These are phyloP conservation scores for Stagonosporopsis cucurbitacearum DNA, from an alignment of 2,329 filamentous ascomycete genomes.

Conservation along the genomic window DNA sequence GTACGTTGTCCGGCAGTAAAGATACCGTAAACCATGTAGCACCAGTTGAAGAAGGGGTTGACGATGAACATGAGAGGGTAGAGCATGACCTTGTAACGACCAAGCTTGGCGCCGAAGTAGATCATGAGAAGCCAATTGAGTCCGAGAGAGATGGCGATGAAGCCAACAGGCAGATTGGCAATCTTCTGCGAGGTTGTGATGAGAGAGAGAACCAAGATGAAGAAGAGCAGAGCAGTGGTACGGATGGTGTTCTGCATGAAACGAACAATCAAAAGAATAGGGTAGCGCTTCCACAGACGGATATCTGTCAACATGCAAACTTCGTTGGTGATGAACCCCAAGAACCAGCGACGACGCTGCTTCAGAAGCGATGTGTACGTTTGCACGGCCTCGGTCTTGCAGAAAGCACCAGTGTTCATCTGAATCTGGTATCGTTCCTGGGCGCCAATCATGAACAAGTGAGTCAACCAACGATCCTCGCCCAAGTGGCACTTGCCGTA, in stretches of 20 bases:
- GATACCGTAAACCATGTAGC: constrained; percentile 97
- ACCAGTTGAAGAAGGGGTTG: constrained; percentile 98
- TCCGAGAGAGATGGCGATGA: constrained; percentile 90
- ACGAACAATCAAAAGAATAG: constrained; percentile 81
- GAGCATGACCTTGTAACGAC: constrained; percentile 90
- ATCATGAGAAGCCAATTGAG: constrained; percentile 96
- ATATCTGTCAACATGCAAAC: constrained; percentile 97
- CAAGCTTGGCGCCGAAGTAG: constrained; percentile 88
- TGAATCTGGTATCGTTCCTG: constrained; percentile 94
- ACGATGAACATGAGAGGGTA: constrained; percentile 95
- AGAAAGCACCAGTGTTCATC: constrained; percentile 97
- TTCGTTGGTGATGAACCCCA: constrained; percentile 97
- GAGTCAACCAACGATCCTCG: constrained; percentile 95
- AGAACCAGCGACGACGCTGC: constrained; percentile 94
- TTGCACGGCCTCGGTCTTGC: constrained; percentile 97
- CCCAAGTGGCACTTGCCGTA: constrained; percentile 95
- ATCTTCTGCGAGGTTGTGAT: constrained; percentile 82
- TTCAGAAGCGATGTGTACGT: constrained; percentile 85
- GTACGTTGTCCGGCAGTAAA: constrained; percentile 93
- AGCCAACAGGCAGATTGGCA: constrained; percentile 82
- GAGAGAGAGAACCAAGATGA: constrained; percentile 88
- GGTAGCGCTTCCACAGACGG: constrained; percentile 89
- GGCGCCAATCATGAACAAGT: constrained; percentile 98
- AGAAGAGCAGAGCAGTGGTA: constrained; percentile 91
- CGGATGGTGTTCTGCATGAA: constrained; percentile 97